These are phyloP conservation scores for Ophiosphaerella korrae DNA, from an alignment of 2,329 filamentous ascomycete species.

Conservation along the genomic window DNA sequence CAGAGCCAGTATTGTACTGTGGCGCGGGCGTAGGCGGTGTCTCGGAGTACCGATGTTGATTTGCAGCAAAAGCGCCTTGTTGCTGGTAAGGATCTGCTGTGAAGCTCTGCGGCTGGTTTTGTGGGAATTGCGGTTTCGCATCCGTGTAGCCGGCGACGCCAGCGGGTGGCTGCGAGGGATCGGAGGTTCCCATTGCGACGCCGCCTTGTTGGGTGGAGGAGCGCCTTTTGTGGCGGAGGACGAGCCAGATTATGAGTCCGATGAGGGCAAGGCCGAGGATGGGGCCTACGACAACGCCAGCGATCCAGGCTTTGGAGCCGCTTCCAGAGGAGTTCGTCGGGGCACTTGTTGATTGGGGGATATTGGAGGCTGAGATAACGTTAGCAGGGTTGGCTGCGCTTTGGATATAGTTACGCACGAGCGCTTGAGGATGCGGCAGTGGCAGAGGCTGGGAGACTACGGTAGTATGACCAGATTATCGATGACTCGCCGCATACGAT, in stretches of 20 bases:
- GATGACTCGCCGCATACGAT: constrained; percentile 28
- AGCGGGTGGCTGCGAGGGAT: constrained; percentile 16
- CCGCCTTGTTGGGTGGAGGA: constrained; percentile 10
- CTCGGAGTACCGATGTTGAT: no score
- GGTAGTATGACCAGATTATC: constrained; percentile 31
- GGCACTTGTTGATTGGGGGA: background rate
- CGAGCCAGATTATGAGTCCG: constrained; percentile 19
- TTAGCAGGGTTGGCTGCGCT: background rate
- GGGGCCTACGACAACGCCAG: constrained; percentile 34
- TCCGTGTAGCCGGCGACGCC: constrained; percentile 23
- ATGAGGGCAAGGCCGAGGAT: constrained; percentile 28
- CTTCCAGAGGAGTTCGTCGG: background rate
- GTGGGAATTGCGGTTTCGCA: constrained; percentile 10
- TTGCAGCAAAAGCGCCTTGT: no score
- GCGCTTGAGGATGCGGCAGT: constrained; percentile 11
- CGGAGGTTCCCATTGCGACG: constrained; percentile 11
- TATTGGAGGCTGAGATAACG: background rate
- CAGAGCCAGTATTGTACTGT: no score
- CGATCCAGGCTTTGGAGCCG: constrained; percentile 35
- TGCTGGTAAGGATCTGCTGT: no score
- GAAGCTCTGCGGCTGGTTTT: no score
- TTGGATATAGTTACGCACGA: background rate
- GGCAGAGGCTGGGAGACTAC: constrained; percentile 17
- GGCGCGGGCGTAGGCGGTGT: no score
- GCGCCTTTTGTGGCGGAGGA: constrained; percentile 20